A percentile compares a stretch with the other conserved stretches of the same genome.
These are phyloP conservation scores for Fraxinus latifolia DNA, from an alignment of 305 asterid species.

Conservation along the genomic window DNA sequence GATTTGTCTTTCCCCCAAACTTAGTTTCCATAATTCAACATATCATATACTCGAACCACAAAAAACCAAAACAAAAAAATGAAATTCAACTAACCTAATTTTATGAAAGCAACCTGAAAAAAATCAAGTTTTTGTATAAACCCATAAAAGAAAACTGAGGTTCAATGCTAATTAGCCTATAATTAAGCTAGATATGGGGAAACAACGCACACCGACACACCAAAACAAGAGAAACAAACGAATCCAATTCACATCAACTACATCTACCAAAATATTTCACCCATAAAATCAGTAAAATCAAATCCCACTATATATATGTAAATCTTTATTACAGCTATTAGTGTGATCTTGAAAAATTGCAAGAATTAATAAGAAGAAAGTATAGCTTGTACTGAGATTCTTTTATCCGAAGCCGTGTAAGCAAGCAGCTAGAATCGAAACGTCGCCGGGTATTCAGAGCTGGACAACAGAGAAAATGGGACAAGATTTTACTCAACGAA, in stretches of 20 bases:
- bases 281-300: conserved; percentile 4
- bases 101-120: background rate
- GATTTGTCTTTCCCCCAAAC: conserved; percentile 47
- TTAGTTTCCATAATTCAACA: conserved; percentile 50
- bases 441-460: conserved; percentile 42
- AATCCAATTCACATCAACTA: conserved; percentile 15
- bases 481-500: background rate
- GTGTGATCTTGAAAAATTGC: background rate
- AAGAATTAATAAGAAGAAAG: background rate
- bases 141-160: background rate
- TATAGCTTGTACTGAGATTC: conserved; percentile 14
- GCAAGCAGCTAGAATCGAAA: conserved; percentile 16
- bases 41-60: background rate
- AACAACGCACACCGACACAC: conserved; percentile 19
- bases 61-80: background rate
- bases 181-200: background rate
- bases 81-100: background rate
- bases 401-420: conserved; percentile 15
- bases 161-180: background rate
- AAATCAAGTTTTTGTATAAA: conserved; percentile 6
- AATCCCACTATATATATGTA: background rate
- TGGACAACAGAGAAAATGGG: conserved; percentile 23
- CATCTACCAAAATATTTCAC: background rate
- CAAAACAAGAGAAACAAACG: conserved; percentile 12
- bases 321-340: background rate